Base-by-base conservation (phyloP, 345 rosid genomes). In the Acer saccharum region DNA sequence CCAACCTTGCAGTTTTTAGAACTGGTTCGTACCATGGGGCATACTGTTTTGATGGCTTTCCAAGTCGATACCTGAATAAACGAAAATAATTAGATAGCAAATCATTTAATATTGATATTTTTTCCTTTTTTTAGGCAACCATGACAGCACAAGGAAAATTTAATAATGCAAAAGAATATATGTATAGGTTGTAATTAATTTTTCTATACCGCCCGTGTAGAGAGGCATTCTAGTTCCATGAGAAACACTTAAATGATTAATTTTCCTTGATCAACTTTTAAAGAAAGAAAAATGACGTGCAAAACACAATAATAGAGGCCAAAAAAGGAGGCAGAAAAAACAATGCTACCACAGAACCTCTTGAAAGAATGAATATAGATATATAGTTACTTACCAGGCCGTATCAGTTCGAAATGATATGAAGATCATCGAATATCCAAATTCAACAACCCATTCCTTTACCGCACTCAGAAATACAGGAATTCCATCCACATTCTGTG, bases 361-460 rank as follows among this genome's bases (percentile, higher is more conserved):
- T 74, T 13, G 27, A 11, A 44, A 23, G 6, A 23, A 46, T 44
- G 69, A 48, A 27, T 43, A 23, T 23, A 23, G 25, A 23, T 23
- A 23, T 1, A 23, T 23, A 23, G 25, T 23, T 23, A 23, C 25
- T 23, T 23, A 23, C 98, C 98, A 92, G 77, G 94, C 89, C 84
- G 90, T 58, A 77, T 93, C 96, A 18, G 97, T 91, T 32, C 93
- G 91, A 68, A 93, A 35, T 18, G 92, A 90, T 68, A 91, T 80
- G 67, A 79, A 85, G 65, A 92, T 72, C 89, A 81, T 78, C 6
- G 88, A 82, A 6, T 87, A 77, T 39, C 94, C 92, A 76, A 85
- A 89, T 79, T 93, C 97, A 39, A 93, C 87, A 93, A 79, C 83
- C 98, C 99, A 93, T 80, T 92, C 98, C 82, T 93, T 93, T 65